A percentile compares a stretch with the other conserved stretches of the same genome.
These are phyloP conservation scores for Pleurotus cornucopiae DNA, from an alignment of 768 basidiomycete genomes.

Conservation along the genomic window DNA sequence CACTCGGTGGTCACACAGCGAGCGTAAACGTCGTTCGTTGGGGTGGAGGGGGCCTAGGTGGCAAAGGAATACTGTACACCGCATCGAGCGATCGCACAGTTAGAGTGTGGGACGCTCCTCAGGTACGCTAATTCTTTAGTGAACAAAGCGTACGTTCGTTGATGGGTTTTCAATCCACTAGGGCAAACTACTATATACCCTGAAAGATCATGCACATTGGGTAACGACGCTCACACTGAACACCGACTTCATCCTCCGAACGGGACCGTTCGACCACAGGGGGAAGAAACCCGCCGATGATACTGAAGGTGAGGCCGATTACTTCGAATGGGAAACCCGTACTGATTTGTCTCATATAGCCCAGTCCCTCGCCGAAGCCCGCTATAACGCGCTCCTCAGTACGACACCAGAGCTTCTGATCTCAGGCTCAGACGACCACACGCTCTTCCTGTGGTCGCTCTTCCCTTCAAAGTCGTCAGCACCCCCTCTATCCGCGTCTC, in stretches of 20 bases:
- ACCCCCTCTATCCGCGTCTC: constrained; percentile 12
- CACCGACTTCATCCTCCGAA: constrained; percentile 92
- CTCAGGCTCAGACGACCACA: constrained; percentile 97
- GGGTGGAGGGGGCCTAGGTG: constrained; percentile 74
- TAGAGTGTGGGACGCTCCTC: constrained; percentile 86
- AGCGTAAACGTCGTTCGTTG: constrained; percentile 94
- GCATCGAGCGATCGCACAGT: constrained; percentile 94
- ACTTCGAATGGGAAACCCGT: no score
- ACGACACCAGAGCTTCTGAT: constrained; percentile 79
- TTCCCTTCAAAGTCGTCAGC: constrained; percentile 41
- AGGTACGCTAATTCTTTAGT: constrained; percentile 36
- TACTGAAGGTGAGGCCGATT: constrained; percentile 60
- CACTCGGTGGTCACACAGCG: constrained; percentile 90
- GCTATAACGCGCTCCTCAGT: constrained; percentile 70
- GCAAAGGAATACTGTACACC: constrained; percentile 81
- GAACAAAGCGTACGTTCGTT: background rate
- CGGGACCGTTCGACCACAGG: constrained; percentile 91
- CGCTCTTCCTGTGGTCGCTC: constrained; percentile 91
- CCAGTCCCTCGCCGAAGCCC: constrained; percentile 66
- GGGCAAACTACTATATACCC: constrained; percentile 79
- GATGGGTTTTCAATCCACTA: constrained; percentile 22
- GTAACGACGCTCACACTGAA: constrained; percentile 95
- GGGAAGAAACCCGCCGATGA: constrained; percentile 76
- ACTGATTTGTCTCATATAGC: constrained; percentile 37
- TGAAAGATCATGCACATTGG: constrained; percentile 98